Conservation (phyloP, 176 grass and related monocot species). For the Oryza australiensis region DNA sequence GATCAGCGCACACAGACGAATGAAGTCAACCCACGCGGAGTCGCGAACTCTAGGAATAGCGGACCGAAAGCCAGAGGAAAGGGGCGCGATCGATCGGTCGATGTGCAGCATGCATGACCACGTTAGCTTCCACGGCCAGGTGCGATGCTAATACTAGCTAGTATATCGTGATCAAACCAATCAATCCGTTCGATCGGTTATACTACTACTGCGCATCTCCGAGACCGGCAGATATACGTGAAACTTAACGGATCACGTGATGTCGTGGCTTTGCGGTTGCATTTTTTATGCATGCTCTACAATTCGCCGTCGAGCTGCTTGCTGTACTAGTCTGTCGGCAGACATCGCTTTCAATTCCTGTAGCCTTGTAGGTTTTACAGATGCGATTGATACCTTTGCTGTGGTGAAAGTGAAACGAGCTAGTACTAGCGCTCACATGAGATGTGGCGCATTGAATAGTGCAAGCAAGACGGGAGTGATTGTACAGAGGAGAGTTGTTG, state of each 20-base stretch:
- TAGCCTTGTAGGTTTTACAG: not conserved
- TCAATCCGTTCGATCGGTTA: too few species aligned
- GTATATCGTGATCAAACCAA: too few species aligned
- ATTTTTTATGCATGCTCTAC: not conserved
- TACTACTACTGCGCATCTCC: too few species aligned
- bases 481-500: not conserved
- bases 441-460: constrained; percentile 26
- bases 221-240: too few species aligned
- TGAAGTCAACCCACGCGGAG: not conserved
- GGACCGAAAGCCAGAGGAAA: constrained; percentile 30
- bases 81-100: not conserved
- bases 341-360: not conserved
- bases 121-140: too few species aligned
- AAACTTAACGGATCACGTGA: too few species aligned
- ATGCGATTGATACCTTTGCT: constrained; percentile 39
- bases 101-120: too few species aligned
- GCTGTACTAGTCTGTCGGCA: not conserved
- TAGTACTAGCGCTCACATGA: not conserved
- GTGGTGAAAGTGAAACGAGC: constrained; percentile 29
- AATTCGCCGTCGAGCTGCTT: not conserved
- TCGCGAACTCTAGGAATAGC: not conserved
- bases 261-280: not conserved
- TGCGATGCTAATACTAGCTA: too few species aligned
- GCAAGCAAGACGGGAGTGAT: not conserved
- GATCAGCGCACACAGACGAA: not conserved